Conservation (phyloP, 2,329 filamentous ascomycete species). For the Xylaria sp. region DNA sequence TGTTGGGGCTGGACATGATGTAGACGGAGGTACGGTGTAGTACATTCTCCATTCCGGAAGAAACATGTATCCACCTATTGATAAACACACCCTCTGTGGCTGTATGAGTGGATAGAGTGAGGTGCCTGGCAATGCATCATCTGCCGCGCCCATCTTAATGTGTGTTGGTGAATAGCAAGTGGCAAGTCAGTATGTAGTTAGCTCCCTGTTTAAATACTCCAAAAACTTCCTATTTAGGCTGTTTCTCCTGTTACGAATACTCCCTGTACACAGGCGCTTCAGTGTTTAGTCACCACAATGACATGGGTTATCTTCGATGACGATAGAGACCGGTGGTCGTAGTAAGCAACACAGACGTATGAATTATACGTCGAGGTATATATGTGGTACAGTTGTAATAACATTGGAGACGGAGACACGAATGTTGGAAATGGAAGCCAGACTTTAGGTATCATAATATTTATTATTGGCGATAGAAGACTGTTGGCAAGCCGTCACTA, state of each 20-base stretch:
- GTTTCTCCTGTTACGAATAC: not conserved
- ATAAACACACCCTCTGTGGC: slow-evolving; percentile 2
- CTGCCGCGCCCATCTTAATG: not conserved
- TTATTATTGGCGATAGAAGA: too few species aligned
- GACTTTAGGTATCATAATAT: too few species aligned
- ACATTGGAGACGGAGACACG: not conserved
- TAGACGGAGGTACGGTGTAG: not conserved
- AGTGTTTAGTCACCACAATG: not conserved
- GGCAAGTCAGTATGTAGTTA: not conserved
- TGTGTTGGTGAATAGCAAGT: not conserved
- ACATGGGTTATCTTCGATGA: not conserved
- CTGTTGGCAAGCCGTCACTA: too few species aligned
- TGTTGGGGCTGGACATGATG: not conserved
- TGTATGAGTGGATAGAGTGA: not conserved
- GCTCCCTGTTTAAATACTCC: not conserved
- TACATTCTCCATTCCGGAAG: not conserved
- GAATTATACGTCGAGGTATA: too few species aligned
- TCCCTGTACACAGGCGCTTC: not conserved
- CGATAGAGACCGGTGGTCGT: not conserved
- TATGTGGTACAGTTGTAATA: not conserved
- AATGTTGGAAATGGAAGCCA: not conserved
- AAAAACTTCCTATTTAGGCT: not conserved
- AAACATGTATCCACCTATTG: not conserved
- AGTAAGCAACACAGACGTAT: not conserved
- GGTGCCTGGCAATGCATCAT: not conserved